Evolutionary conservation across 495 filamentous ascomycete species (phyloP).

Genomic region (Neurospora discreta): DNA sequence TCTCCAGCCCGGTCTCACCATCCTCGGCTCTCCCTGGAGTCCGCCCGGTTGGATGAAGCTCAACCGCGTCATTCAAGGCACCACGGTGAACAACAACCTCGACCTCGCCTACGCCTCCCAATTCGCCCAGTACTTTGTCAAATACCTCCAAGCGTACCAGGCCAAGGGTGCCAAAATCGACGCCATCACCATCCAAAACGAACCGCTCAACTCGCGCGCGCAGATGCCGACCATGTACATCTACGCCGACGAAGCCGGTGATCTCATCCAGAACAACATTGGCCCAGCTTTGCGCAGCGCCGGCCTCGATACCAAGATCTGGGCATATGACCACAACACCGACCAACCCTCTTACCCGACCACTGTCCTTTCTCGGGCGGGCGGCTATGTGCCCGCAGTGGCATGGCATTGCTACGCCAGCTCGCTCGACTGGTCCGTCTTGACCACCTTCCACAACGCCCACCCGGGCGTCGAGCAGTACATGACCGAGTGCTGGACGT

Average conservation of each 20-base stretch:
- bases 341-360: slow-evolving; percentile 36
- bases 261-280: slow-evolving; percentile 37
- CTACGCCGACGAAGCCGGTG: slow-evolving; percentile 35
- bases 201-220: slow-evolving; percentile 42
- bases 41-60: slow-evolving; percentile 50
- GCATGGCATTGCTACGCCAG: slow-evolving; percentile 49
- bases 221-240: slow-evolving; percentile 47
- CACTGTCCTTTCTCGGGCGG: slow-evolving; percentile 33
- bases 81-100: slow-evolving; percentile 39
- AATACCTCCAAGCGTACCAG: slow-evolving; percentile 43
- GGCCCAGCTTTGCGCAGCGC: slow-evolving; percentile 36
- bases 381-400: slow-evolving; percentile 33
- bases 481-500: slow-evolving; percentile 51
- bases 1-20: slow-evolving; percentile 23
- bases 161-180: slow-evolving; percentile 34
- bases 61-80: slow-evolving; percentile 37
- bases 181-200: slow-evolving; percentile 47
- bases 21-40: slow-evolving; percentile 44
- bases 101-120: slow-evolving; percentile 36
- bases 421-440: slow-evolving; percentile 37
- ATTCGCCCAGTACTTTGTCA: slow-evolving; percentile 45
- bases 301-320: slow-evolving; percentile 32
- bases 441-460: slow-evolving; percentile 35
- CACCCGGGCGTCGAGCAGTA: slow-evolving; percentile 39
- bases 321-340: slow-evolving; percentile 50